Percentiles rank a stretch among this genome's conserved stretches.
phyloP scores from a whole-genome alignment of 352 stramenopile species.

The Pythium insidiosum region DNA sequence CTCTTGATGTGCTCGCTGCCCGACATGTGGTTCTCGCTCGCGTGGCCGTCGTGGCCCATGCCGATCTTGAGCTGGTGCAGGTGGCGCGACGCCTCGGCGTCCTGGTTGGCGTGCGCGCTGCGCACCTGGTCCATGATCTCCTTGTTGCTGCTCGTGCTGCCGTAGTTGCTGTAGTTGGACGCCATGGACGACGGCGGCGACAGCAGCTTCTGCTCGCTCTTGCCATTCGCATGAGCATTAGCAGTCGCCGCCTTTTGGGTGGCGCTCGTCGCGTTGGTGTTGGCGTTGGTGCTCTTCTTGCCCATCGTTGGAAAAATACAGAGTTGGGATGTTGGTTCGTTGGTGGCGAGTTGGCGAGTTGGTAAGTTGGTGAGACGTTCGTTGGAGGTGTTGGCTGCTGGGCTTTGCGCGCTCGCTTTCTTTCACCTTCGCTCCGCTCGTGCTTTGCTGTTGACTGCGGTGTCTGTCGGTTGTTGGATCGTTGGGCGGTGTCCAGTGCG shows the following conservation, averaged over 20 bases:
- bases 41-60: conserved; percentile 45
- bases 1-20: conserved; percentile 80
- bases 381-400: too few species aligned
- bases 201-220: conserved; percentile 6
- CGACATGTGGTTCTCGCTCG: conserved; percentile 63
- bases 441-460: too few species aligned
- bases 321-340: too few species aligned
- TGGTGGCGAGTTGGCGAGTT: too few species aligned
- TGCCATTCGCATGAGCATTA: too few species aligned
- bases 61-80: conserved; percentile 67
- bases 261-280: too few species aligned
- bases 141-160: conserved; percentile 25
- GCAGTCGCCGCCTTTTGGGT: too few species aligned
- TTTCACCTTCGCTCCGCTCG: too few species aligned
- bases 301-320: background rate
- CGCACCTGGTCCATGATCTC: conserved; percentile 52
- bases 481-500: background rate
- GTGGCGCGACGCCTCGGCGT: conserved; percentile 42
- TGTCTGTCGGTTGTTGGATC: background rate
- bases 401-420: too few species aligned
- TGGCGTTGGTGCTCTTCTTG: too few species aligned
- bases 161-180: conserved; percentile 31
- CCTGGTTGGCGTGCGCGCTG: conserved; percentile 31
- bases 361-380: too few species aligned
- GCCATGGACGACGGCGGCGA: conserved; percentile 2